A percentile compares a stretch with the other conserved stretches of the same genome.
phyloP scores from a whole-genome alignment of 176 grass and related monocot species.

The Lolium multiflorum region DNA sequence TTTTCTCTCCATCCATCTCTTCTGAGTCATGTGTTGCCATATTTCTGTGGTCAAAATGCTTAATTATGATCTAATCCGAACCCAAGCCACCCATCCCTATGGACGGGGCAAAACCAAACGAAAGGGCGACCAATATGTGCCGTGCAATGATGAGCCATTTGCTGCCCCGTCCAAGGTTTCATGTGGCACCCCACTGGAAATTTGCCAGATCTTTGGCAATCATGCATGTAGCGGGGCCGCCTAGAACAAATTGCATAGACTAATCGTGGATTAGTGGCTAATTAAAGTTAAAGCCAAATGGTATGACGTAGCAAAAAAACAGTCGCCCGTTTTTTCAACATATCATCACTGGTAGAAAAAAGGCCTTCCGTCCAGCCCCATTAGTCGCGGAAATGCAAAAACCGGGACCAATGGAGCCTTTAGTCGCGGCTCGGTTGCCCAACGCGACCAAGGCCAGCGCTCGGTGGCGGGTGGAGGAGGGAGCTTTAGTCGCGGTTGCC shows the following conservation, averaged over 20 bases:
- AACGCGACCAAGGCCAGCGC: too few relatives aligned
- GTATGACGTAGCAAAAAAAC: not conserved
- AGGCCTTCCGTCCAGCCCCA: too few relatives aligned
- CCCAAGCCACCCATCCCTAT: not conserved
- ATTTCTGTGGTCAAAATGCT: slow-evolving; percentile 37
- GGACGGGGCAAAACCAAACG: slow-evolving; percentile 14
- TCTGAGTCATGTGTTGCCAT: slow-evolving; percentile 14
- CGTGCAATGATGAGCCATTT: slow-evolving; percentile 36
- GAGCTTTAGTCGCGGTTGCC: too few relatives aligned
- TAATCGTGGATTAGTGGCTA: not conserved
- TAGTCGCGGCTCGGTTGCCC: too few relatives aligned
- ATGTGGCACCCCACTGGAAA: slow-evolving; percentile 37
- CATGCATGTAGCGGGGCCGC: not conserved
- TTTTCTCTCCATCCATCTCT: not conserved
- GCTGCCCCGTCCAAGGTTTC: slow-evolving; percentile 35
- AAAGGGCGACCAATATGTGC: slow-evolving; percentile 21
- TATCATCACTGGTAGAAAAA: too few relatives aligned
- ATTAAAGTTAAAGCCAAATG: not conserved
- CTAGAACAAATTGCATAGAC: not conserved
- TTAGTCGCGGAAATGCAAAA: too few relatives aligned
- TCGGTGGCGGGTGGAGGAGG: too few relatives aligned
- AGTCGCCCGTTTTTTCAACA: not conserved
- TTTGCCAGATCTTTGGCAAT: slow-evolving; percentile 44
- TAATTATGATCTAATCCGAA: slow-evolving; percentile 26
- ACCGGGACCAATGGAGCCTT: too few relatives aligned